phyloP scores from a whole-genome alignment of 176 grass and related monocot genomes.

The Canna indica region DNA sequence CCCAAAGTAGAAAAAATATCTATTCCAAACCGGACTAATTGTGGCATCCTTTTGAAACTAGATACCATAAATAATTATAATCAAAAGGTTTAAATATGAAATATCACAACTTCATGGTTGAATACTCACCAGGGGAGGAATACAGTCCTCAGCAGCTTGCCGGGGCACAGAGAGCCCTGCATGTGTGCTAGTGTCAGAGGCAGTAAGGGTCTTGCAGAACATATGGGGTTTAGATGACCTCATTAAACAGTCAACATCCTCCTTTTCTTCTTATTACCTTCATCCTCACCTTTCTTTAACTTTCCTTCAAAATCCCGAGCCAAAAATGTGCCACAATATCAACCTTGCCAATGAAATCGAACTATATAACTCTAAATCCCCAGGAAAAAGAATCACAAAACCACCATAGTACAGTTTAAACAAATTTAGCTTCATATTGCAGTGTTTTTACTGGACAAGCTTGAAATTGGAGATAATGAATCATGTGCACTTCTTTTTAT shows the following conservation, averaged over 20 bases:
- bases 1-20: neutral
- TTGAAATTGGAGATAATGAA: no score
- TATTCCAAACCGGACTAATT: neutral
- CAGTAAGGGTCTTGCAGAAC: slow-evolving; percentile 96
- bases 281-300: slow-evolving; percentile 22
- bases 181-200: slow-evolving; percentile 89
- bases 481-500: no score
- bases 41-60: neutral
- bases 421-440: neutral
- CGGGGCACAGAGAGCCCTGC: slow-evolving; percentile 87
- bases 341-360: neutral
- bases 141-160: slow-evolving; percentile 90
- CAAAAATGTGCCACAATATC: neutral
- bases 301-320: slow-evolving; percentile 25
- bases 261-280: slow-evolving; percentile 30
- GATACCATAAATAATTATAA: neutral
- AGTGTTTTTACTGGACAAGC: neutral
- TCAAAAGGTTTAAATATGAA: no score
- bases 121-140: slow-evolving; percentile 72
- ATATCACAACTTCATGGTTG: neutral
- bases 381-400: neutral
- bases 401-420: neutral
- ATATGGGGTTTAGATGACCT: slow-evolving; percentile 57
- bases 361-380: neutral
- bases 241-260: slow-evolving; percentile 30